Evolutionary conservation across 2,329 filamentous ascomycete genomes (phyloP).

Genomic region (Escovopsis weberi): DNA sequence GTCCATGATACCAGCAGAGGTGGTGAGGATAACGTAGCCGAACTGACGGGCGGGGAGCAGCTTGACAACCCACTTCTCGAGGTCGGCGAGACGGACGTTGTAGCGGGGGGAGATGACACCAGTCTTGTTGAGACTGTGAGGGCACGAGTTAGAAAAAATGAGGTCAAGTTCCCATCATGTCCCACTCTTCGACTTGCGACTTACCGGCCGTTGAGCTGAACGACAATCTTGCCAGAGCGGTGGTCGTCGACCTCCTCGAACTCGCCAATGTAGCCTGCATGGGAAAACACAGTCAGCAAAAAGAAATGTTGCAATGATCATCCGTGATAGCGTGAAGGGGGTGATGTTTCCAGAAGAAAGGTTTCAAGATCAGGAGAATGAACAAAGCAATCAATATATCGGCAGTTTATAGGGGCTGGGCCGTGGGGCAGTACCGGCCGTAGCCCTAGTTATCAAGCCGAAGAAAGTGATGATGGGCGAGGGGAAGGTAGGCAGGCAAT

Average conservation of each 20-base stretch:
- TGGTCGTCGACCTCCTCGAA: constrained; percentile 99
- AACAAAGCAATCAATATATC: constrained; percentile 84
- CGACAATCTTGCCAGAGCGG: constrained; percentile 98
- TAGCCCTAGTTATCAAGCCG: constrained; percentile 99
- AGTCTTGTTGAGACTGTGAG: constrained; percentile 71
- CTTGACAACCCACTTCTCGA: constrained; percentile 99
- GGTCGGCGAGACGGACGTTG: constrained; percentile 93
- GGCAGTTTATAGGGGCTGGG: constrained; percentile 99
- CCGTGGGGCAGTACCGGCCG: constrained; percentile 66
- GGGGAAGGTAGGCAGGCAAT: background rate
- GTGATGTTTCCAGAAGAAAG: constrained; percentile 18
- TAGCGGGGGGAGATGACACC: constrained; percentile 99
- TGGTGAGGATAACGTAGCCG: constrained; percentile 98
- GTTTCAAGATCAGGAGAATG: constrained; percentile 80
- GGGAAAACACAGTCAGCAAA: constrained; percentile 32
- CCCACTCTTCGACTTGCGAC: constrained; percentile 4
- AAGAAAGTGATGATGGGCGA: constrained; percentile 26
- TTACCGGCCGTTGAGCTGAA: constrained; percentile 89
- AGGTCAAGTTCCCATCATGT: no score
- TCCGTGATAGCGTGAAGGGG: constrained; percentile 48
- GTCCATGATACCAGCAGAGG: constrained; percentile 99
- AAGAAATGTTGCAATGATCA: constrained; percentile 71
- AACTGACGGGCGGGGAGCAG: constrained; percentile 99
- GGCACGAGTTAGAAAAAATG: background rate
- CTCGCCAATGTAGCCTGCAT: constrained; percentile 90